Conservation (phyloP, 805 yeast genomes). For the Alloascoidea africana region DNA sequence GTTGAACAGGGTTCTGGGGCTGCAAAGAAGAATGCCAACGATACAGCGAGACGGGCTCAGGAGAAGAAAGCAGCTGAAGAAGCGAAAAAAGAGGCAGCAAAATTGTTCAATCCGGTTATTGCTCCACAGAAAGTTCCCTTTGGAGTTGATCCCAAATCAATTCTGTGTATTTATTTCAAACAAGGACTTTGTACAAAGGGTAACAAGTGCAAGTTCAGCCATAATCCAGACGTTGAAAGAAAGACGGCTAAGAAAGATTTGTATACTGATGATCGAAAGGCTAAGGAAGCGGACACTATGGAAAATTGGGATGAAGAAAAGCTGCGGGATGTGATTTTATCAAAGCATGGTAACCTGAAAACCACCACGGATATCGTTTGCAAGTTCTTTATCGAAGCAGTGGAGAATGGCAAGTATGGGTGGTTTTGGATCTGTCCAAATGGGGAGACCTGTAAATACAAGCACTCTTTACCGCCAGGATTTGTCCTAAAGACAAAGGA, state of each 20-base stretch:
- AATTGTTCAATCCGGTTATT: slow-evolving; percentile 49
- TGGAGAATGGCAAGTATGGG: slow-evolving; percentile 93
- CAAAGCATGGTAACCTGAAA: slow-evolving; percentile 89
- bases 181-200: slow-evolving; percentile 78
- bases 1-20: slow-evolving; percentile 38
- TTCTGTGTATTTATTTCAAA: slow-evolving; percentile 81
- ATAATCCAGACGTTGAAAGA: slow-evolving; percentile 74
- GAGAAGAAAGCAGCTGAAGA: slow-evolving; percentile 86
- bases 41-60: slow-evolving; percentile 45
- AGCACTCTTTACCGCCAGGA: slow-evolving; percentile 93
- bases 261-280: slow-evolving; percentile 72
- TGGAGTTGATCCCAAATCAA: slow-evolving; percentile 94
- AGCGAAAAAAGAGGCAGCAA: slow-evolving; percentile 79
- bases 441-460: slow-evolving; percentile 85
- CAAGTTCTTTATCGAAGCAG: slow-evolving; percentile 89
- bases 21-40: slow-evolving; percentile 63
- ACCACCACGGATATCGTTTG: slow-evolving; percentile 94
- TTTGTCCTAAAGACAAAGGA: slow-evolving; percentile 94
- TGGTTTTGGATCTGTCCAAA: slow-evolving; percentile 99
- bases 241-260: slow-evolving; percentile 83
- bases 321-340: slow-evolving; percentile 67
- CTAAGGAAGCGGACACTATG: slow-evolving; percentile 75
- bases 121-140: slow-evolving; percentile 80
- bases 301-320: slow-evolving; percentile 96
- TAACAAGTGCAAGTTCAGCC: slow-evolving; percentile 78